A percentile compares a stretch with the other conserved stretches of the same genome.
phyloP scores from a whole-genome alignment of 2,329 filamentous ascomycete genomes.

The Albophoma yamanashiensis region DNA sequence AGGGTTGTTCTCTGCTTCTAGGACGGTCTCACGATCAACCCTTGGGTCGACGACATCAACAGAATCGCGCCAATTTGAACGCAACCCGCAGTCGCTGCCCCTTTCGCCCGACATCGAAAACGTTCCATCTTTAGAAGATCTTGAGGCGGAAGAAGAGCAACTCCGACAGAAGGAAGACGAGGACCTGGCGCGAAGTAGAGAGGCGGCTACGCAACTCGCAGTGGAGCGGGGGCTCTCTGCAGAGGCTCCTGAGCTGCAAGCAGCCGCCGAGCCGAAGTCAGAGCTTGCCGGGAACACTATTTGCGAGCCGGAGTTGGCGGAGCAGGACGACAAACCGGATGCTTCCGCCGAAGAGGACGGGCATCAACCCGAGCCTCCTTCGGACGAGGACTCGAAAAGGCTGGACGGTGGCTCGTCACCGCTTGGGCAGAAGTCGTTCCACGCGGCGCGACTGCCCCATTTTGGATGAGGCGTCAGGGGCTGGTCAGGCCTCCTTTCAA shows the following conservation, averaged over 20 bases:
- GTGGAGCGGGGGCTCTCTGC: conserved; percentile 34
- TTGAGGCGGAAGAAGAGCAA: conserved; percentile 41
- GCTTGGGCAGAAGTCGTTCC: conserved; percentile 25
- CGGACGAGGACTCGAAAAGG: background rate
- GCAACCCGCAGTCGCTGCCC: conserved; percentile 16
- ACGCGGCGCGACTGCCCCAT: conserved; percentile 48
- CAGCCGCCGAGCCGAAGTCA: conserved; percentile 11
- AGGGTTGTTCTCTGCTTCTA: conserved; percentile 24
- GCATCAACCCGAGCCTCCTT: background rate
- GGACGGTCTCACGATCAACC: conserved; percentile 49
- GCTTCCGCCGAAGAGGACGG: background rate
- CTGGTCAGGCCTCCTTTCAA: background rate
- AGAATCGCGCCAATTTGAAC: conserved; percentile 17
- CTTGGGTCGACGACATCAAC: conserved; percentile 32
- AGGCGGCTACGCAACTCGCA: conserved; percentile 41
- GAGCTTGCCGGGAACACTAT: conserved; percentile 23
- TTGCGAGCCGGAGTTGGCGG: background rate
- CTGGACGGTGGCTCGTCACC: background rate
- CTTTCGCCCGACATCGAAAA: conserved; percentile 25
- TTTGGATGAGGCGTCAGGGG: conserved; percentile 29
- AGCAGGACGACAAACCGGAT: background rate
- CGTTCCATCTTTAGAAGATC: conserved; percentile 37
- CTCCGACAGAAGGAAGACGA: conserved; percentile 41
- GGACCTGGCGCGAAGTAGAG: conserved; percentile 39
- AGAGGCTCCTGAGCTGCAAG: conserved; percentile 4